These are phyloP conservation scores for Helianthus tuberosus DNA, from an alignment of 129 eudicot genomes.

Conservation along the genomic window DNA sequence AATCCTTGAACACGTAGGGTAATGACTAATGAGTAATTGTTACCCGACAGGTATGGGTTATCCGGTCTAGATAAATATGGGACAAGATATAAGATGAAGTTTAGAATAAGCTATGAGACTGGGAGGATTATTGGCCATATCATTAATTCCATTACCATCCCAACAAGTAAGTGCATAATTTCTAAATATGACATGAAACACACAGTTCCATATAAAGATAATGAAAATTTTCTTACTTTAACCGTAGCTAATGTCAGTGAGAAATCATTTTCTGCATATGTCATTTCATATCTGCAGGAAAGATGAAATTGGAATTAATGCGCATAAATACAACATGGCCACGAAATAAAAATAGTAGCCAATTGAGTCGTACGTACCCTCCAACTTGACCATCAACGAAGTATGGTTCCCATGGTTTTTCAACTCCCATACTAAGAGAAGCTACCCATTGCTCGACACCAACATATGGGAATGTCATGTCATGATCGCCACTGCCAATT, in stretches of 20 bases:
- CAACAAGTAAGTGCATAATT: too few species aligned
- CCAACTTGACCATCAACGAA: conserved; percentile 38
- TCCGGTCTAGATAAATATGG: too few species aligned
- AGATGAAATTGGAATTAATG: background rate
- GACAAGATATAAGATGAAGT: too few species aligned
- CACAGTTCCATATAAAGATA: background rate
- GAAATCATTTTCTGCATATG: conserved; percentile 21
- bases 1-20: too few species aligned
- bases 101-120: too few species aligned
- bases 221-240: background rate
- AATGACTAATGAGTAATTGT: too few species aligned
- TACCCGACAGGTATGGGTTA: too few species aligned
- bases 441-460: background rate
- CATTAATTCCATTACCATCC: too few species aligned
- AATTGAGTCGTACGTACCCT: conserved; percentile 38
- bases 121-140: too few species aligned
- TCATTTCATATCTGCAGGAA: conserved; percentile 17
- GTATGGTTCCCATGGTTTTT: conserved; percentile 35
- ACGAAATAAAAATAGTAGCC: background rate
- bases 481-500: conserved; percentile 29
- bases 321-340: background rate
- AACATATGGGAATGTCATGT: background rate
- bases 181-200: too few species aligned
- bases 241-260: conserved; percentile 36
- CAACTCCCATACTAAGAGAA: conserved; percentile 21